Percentiles rank a stretch among this genome's conserved stretches.
Conservation (phyloP, 2,329 filamentous ascomycete genomes). For the Paecilomyces sp. region DNA sequence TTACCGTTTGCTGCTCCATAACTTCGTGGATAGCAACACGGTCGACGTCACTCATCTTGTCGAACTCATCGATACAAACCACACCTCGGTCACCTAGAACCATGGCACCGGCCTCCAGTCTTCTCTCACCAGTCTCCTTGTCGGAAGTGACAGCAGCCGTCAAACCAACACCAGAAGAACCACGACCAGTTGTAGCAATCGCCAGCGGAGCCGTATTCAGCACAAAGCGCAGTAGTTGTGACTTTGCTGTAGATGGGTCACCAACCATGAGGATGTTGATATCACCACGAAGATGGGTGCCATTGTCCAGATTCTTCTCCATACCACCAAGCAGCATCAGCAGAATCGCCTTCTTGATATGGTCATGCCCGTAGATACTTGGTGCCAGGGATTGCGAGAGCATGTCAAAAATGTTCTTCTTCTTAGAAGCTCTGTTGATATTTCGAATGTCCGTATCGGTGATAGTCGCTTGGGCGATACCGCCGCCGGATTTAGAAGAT, state of each 20-base stretch:
- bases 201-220: conserved; percentile 93
- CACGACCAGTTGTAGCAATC: conserved; percentile 93
- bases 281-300: conserved; percentile 93
- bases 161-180: conserved; percentile 94
- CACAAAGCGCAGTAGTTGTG: conserved; percentile 93
- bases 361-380: conserved; percentile 93
- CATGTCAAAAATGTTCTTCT: conserved; percentile 85
- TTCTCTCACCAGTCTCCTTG: conserved; percentile 92
- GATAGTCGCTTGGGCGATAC: conserved; percentile 83
- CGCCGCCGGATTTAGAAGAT: conserved; percentile 92
- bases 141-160: conserved; percentile 94
- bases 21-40: conserved; percentile 99
- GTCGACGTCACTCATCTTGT: conserved; percentile 99
- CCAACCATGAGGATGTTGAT: conserved; percentile 99
- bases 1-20: conserved; percentile 99
- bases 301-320: conserved; percentile 98
- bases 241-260: conserved; percentile 96
- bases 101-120: conserved; percentile 96
- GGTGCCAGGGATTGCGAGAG: conserved; percentile 91
- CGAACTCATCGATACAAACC: conserved; percentile 98
- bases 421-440: conserved; percentile 96
- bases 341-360: conserved; percentile 96
- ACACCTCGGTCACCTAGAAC: conserved; percentile 94
- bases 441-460: conserved; percentile 97
- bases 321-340: conserved; percentile 92